Evolutionary conservation across 2,329 filamentous ascomycete genomes (phyloP), one percentile per base, ranked within the genome.

Genomic region (Penicillium sp.): DNA sequence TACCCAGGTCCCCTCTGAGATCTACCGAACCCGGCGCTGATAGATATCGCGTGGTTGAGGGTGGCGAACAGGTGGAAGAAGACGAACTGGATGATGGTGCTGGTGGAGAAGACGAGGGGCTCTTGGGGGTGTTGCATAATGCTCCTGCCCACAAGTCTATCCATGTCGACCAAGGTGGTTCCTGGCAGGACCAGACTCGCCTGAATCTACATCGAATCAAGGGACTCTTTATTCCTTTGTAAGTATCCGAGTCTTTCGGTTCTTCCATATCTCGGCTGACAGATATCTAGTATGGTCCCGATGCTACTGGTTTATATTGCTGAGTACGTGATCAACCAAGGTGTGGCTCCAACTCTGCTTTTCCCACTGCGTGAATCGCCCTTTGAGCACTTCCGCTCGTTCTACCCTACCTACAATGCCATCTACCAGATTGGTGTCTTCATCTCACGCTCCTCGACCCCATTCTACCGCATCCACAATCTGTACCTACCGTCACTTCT

Each of bases 261-360:
- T 13, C 9, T 38, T 11, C 6, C 10, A 53, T 3, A 23, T 29
- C 8, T 46, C 19, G 31, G 43, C 54, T 57, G 41, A 57, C 49
- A 41, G 21, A 11, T 36, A 33, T 55, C 3, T 61, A 84, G 82
- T 73, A 97, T 99, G 92, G 81, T 96, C 4, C 94, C 94, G 0
- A 82, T 99, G 15, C 81, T 97, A 34, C 78, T 97, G 16, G 94
- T 99, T 31, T 99, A 97, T 72, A 84, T 97, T 36, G 91, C 92
- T 55, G 94, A 99, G 78, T 99, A 99, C 73, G 95, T 90, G 54
- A 97, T 97, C 75, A 97, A 97, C 77, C 92, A 96, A 78, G 93
- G 92, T 36, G 91, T 97, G 0, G 82, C 91, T 0, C 93, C 94
- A 0, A 96, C 92, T 0, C 80, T 97, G 0, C 83, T 99, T 5